A percentile compares a stretch with the other conserved stretches of the same genome.
These are phyloP conservation scores for Erigeron canadensis DNA, from an alignment of 129 eudicot genomes.

Conservation along the genomic window DNA sequence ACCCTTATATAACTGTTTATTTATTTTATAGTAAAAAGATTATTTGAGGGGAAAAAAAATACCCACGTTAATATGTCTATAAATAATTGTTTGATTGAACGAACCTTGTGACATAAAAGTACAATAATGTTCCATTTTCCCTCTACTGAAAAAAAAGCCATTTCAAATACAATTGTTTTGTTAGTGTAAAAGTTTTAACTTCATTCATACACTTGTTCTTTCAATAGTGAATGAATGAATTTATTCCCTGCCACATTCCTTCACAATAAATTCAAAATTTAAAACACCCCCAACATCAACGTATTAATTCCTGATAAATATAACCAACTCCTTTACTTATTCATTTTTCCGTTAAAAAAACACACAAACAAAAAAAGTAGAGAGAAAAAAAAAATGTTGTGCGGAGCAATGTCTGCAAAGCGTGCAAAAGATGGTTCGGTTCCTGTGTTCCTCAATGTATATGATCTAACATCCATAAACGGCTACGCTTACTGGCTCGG, in stretches of 20 bases:
- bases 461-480: constrained; percentile 79
- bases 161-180: background rate
- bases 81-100: too few species aligned
- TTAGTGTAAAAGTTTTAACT: constrained; percentile 16
- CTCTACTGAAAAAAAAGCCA: too few species aligned
- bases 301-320: constrained; percentile 17
- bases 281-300: constrained; percentile 27
- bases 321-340: background rate
- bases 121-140: background rate
- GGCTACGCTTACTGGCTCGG: constrained; percentile 92
- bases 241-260: constrained; percentile 26
- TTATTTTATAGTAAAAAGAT: too few species aligned
- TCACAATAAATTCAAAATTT: constrained; percentile 18
- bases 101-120: background rate
- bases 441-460: constrained; percentile 74
- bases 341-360: constrained; percentile 23
- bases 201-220: constrained; percentile 31
- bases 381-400: constrained; percentile 30
- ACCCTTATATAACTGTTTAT: too few species aligned
- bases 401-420: constrained; percentile 25
- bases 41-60: too few species aligned
- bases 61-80: too few species aligned
- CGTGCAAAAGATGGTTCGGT: constrained; percentile 43
- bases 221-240: constrained; percentile 10
- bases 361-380: too few species aligned